Evolutionary conservation across 495 filamentous ascomycete species (phyloP).

Genomic region (Neurospora africana): DNA sequence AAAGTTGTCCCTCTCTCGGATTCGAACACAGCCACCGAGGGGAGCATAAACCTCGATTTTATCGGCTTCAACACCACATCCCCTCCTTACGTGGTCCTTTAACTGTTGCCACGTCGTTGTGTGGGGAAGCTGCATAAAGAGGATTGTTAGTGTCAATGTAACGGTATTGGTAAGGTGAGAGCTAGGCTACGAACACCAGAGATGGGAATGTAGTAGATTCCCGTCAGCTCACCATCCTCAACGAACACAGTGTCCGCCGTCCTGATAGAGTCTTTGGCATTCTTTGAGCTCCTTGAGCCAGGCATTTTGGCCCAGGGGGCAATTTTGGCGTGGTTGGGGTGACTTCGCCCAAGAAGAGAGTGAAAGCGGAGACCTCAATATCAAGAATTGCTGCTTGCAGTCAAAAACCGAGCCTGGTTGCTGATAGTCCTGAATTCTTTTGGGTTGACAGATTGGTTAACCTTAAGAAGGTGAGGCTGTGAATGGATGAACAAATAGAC

Average conservation of each 20-base stretch:
- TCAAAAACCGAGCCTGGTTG: neutral
- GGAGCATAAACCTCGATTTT: constrained; percentile 14
- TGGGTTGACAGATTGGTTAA: neutral
- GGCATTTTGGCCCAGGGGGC: neutral
- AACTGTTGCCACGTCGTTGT: constrained; percentile 16
- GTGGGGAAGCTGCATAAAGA: constrained; percentile 8
- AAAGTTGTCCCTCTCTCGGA: constrained; percentile 13
- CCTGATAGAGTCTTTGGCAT: neutral
- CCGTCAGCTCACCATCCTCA: constrained; percentile 8
- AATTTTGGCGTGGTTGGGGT: neutral
- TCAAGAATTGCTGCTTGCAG: neutral
- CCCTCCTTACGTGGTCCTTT: constrained; percentile 4
- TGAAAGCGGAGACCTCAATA: neutral
- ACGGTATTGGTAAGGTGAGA: neutral
- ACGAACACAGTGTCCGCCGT: constrained; percentile 7
- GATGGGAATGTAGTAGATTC: constrained; percentile 15
- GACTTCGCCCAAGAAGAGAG: neutral
- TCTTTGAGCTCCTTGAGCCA: neutral
- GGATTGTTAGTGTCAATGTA: neutral
- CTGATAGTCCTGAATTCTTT: neutral
- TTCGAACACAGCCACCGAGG: constrained; percentile 12
- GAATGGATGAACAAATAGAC: neutral
- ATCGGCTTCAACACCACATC: constrained; percentile 9
- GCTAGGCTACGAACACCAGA: constrained; percentile 9
- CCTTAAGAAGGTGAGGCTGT: neutral